These are phyloP conservation scores for Phycomyces blakesleeanus DNA, from an alignment of 192 early-diverging fungal species.

Conservation along the genomic window DNA sequence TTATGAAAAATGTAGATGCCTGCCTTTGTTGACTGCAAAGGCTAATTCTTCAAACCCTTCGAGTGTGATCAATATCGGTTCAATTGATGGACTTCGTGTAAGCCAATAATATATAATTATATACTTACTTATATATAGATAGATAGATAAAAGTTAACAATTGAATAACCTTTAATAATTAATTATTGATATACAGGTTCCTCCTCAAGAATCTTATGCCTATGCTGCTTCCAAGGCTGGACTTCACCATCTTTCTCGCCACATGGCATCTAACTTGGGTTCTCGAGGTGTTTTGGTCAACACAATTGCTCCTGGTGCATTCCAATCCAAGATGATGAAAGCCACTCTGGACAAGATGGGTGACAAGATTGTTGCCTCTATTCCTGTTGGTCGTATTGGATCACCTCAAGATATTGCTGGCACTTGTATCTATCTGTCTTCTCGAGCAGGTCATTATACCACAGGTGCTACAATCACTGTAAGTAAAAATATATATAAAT, in stretches of 20 bases:
- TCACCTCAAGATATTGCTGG: conserved; percentile 83
- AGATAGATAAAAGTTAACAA: too few relatives aligned
- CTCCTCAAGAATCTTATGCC: conserved; percentile 57
- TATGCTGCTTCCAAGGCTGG: conserved; percentile 81
- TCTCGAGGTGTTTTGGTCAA: conserved; percentile 57
- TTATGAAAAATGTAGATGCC: conserved; percentile 24
- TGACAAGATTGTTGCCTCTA: conserved; percentile 45
- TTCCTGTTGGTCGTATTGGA: conserved; percentile 80
- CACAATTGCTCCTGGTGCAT: conserved; percentile 68
- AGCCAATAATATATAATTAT: too few relatives aligned
- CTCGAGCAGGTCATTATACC: conserved; percentile 70
- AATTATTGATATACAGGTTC: conserved; percentile 5
- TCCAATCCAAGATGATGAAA: conserved; percentile 77
- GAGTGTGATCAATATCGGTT: conserved; percentile 90
- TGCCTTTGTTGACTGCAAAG: conserved; percentile 65
- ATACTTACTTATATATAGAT: neutral
- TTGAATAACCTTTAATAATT: neutral
- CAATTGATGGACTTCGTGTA: conserved; percentile 56
- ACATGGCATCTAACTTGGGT: conserved; percentile 64
- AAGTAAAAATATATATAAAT: too few relatives aligned
- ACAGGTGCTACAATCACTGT: conserved; percentile 79
- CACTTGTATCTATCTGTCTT: conserved; percentile 71
- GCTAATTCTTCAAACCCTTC: conserved; percentile 54
- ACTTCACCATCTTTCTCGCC: conserved; percentile 67
- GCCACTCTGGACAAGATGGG: conserved; percentile 50